A percentile compares a stretch with the other conserved stretches of the same genome.
These are phyloP conservation scores for Ogataea ganodermae DNA, from an alignment of 805 yeast genomes.

Conservation along the genomic window DNA sequence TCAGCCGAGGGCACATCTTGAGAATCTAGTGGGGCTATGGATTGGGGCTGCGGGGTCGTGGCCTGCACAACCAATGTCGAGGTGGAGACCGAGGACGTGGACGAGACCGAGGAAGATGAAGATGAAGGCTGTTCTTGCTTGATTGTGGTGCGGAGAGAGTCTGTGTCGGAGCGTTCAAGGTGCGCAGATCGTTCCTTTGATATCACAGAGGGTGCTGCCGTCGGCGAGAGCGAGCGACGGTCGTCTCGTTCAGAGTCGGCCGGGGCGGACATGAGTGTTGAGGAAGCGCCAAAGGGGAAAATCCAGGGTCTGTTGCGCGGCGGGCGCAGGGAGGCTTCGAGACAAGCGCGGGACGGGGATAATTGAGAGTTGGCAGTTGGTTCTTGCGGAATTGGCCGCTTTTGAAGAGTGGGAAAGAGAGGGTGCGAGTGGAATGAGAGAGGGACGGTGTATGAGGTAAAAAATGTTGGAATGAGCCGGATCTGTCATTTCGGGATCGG, in stretches of 20 bases:
- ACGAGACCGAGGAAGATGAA: not conserved
- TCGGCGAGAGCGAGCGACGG: conserved; percentile 1
- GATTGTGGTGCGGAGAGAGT: not conserved
- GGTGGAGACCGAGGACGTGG: not conserved
- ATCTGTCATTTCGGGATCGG: not conserved
- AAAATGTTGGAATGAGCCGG: not conserved
- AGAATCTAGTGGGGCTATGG: not conserved
- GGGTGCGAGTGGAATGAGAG: no score
- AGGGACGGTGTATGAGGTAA: no score
- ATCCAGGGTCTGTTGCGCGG: not conserved
- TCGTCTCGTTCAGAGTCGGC: not conserved
- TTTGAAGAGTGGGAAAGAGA: not conserved
- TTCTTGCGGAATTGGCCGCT: no score
- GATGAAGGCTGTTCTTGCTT: not conserved
- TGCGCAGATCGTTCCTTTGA: not conserved
- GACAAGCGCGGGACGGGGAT: not conserved
- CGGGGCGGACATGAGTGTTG: not conserved
- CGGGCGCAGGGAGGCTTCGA: not conserved
- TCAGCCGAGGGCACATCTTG: not conserved
- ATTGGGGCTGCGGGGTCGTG: not conserved
- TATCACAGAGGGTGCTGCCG: no score
- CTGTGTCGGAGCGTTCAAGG: not conserved
- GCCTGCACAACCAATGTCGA: not conserved
- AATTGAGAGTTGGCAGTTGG: no score
- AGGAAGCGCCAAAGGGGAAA: not conserved